Evolutionary conservation across 768 basidiomycete species (phyloP), one percentile per base, ranked within the genome.

Genomic region (Tricholoma matsutake): DNA sequence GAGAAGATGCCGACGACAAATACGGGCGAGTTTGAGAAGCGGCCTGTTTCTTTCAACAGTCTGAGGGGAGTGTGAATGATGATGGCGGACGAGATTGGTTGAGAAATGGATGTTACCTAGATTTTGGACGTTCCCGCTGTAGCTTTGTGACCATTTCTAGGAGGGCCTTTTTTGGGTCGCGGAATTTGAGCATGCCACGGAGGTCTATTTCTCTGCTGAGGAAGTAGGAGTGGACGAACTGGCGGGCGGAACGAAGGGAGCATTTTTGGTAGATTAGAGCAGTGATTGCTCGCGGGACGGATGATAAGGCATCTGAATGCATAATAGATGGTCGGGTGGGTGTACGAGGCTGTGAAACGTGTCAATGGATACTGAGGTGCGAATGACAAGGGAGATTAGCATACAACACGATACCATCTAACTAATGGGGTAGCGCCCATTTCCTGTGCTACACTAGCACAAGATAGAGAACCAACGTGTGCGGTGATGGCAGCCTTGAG

Each of bases 1-100:
- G 87, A 92, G 72, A 85, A 98, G 61, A 97, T 89, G 16, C 94
- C 97, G n/a, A 96, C 89, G n/a, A 97, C 90, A 73, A 91, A 99
- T 39, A 96, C 83, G 1, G 97, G 96, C 3, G 94, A 88, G 66
- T 92, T 91, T 1, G 93, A 91, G 65, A 86, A 87, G 51, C 95
- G 89, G 69, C 97, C 97, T 0, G 95, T 94, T 73, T 98, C 96
- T 69, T 90, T 94, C 61, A 99, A 77, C 57, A 99, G 74, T 71
- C 94, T 95, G 61, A 32, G 51, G n/a, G 25, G 14, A n/a, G 5
- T 25, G 34, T 16, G 20, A n/a, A 39, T 11, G 9, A 51, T 11
- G 7, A 51, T 20, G 18, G 52, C 18, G 7, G 10, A 9, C 57
- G 16, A 28, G 35, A 25, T 25, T 25, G 22, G 22, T 25, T 28